phyloP scores from a whole-genome alignment of 73 alveolate genomes.

The Paramecium tetraurelia region DNA sequence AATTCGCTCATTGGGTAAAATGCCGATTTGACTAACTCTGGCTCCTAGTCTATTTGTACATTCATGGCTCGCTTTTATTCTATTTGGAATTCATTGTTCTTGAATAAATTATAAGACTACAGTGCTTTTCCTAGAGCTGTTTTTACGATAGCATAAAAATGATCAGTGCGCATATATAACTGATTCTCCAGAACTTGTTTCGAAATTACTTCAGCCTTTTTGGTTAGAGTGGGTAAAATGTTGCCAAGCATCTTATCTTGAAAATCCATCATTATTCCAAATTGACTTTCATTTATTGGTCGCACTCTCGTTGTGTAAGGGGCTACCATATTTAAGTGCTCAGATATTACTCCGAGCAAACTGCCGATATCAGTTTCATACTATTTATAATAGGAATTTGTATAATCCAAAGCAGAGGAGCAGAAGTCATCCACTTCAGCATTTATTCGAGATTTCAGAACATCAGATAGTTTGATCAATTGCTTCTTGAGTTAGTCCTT shows the following conservation, averaged over 20 bases:
- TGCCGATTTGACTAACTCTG: neutral
- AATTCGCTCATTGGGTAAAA: neutral
- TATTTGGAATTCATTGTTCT: neutral
- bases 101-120: neutral
- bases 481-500: neutral
- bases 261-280: neutral
- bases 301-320: neutral
- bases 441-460: neutral
- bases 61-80: neutral
- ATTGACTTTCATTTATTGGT: slow-evolving; percentile 25
- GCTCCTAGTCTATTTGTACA: neutral
- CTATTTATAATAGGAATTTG: neutral
- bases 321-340: neutral
- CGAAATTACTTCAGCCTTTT: neutral
- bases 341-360: neutral
- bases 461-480: neutral
- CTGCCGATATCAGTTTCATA: neutral
- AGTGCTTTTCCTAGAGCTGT: neutral
- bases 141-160: slow-evolving; percentile 9
- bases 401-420: neutral
- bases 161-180: neutral
- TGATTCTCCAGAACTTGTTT: neutral
- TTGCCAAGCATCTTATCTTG: slow-evolving; percentile 11
- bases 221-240: neutral
- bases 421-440: slow-evolving; percentile 14